Evolutionary conservation across 2,329 filamentous ascomycete genomes (phyloP), one percentile per base, ranked within the genome.

Genomic region (Fusarium palustre): DNA sequence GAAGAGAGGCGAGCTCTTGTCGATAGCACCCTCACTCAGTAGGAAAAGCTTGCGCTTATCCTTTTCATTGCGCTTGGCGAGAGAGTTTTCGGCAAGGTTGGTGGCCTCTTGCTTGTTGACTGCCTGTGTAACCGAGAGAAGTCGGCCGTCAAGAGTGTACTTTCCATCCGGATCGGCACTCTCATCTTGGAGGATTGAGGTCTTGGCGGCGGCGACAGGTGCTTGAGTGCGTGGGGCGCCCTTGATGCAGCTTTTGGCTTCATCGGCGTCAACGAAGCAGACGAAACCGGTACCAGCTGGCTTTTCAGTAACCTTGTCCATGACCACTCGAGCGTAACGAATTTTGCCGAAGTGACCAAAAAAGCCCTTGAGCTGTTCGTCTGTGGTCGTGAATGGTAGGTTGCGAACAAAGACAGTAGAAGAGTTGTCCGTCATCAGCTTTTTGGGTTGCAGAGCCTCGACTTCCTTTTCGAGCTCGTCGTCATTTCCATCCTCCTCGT

Each of bases 281-380:
- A 98, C 95, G 75, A 99, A 99, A 6, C 91, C 96, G 33, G 95
- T 98, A 28, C 96, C 96, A 48, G 92, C 93, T 3, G 96, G 93
- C 53, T 93, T 90, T 72, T 94, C 94, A 0, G 93, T 97, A 25
- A 89, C 88, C 47, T 86, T 90, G 77, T 99, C 95, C 77, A 97
- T 87, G 38, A 99, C 97, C 12, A 97, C 90, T 69, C 97, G 88
- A 7, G 95, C 96, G 78, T 98, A 99, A 38, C 94, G 88, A 39
- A 97, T 84, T n/a, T 86, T 87, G 28, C 96, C 97, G 75, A 99
- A 98, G 74, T 91, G 85, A n/a, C 84, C 83, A 76, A 99, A 99
- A 78, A 97, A 95, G 52, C 90, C 86, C 76, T 94, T 91, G 45
- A 99, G 87, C 49, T 89, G 86, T 53, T 94, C 91, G 74, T 99